A percentile compares a stretch with the other conserved stretches of the same genome.
Evolutionary conservation across 2,329 filamentous ascomycete species (phyloP).

Genomic region (Nigrograna mackinnonii): DNA sequence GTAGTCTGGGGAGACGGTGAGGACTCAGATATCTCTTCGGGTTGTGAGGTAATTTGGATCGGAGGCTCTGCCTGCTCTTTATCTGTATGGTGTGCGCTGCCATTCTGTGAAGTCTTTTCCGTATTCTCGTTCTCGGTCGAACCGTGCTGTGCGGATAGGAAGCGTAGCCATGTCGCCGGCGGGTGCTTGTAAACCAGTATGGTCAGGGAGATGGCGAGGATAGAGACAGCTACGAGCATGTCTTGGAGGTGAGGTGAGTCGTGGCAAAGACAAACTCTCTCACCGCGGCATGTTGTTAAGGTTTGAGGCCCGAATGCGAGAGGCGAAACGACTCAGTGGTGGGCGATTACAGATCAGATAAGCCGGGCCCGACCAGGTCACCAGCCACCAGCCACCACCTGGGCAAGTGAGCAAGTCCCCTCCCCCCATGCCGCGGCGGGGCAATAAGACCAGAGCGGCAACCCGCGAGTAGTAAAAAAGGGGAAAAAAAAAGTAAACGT

Average conservation of each 20-base stretch:
- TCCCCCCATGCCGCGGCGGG: no score
- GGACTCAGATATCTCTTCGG: neutral
- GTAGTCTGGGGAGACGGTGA: conserved; percentile 32
- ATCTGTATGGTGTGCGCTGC: conserved; percentile 8
- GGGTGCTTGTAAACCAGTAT: conserved; percentile 39
- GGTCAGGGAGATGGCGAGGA: conserved; percentile 40
- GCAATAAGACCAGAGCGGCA: no score
- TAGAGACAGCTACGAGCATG: conserved; percentile 43
- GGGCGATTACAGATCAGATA: no score
- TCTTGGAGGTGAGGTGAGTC: conserved; percentile 16
- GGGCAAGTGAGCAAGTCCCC: no score
- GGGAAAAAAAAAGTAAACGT: no score
- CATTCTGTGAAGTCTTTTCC: conserved; percentile 10
- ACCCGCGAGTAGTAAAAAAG: no score
- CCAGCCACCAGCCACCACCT: no score
- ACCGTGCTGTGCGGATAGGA: no score
- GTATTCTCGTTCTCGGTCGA: no score
- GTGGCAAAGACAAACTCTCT: neutral
- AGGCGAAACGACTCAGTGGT: no score
- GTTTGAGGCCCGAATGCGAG: no score
- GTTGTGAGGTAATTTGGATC: neutral
- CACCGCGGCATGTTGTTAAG: neutral
- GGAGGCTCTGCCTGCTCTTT: conserved; percentile 1
- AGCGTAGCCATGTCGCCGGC: conserved; percentile 39
- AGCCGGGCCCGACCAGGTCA: no score